phyloP scores from a whole-genome alignment of 768 basidiomycete genomes.

The Leucosporidium creatinivorum region DNA sequence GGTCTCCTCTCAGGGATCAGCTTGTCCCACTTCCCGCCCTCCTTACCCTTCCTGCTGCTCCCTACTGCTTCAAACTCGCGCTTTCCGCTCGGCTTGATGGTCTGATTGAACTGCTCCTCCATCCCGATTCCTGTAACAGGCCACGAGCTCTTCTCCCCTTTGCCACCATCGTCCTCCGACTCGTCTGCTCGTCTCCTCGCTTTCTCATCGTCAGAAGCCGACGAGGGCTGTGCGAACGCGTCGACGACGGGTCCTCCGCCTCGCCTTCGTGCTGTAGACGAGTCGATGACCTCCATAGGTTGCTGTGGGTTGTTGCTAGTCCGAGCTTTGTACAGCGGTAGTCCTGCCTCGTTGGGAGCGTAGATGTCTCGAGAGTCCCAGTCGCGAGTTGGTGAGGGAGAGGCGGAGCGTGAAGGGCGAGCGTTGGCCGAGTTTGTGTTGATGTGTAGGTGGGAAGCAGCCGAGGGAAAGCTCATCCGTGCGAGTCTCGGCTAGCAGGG shows the following conservation, averaged over 20 bases:
- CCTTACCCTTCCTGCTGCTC: neutral
- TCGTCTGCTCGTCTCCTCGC: neutral
- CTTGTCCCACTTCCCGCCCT: slow-evolving; percentile 20
- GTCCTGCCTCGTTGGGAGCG: slow-evolving; percentile 12
- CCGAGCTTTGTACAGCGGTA: slow-evolving; percentile 24
- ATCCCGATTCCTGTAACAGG: slow-evolving; percentile 30
- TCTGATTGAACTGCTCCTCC: slow-evolving; percentile 25
- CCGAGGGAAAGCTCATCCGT: too few species aligned
- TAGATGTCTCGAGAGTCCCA: neutral
- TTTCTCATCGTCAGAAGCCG: neutral
- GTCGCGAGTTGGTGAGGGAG: neutral
- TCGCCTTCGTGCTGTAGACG: slow-evolving; percentile 17
- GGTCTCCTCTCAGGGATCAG: slow-evolving; percentile 5
- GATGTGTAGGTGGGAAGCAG: too few species aligned
- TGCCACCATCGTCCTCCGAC: neutral
- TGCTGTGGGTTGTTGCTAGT: neutral
- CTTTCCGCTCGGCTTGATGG: slow-evolving; percentile 1
- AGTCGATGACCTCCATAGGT: slow-evolving; percentile 22
- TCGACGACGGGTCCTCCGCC: neutral
- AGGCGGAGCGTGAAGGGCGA: too few species aligned
- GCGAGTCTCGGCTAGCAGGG: too few species aligned
- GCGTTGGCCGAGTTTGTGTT: too few species aligned
- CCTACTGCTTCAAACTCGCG: slow-evolving; percentile 12
- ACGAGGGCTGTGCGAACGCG: too few species aligned
- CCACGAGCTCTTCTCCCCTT: slow-evolving; percentile 1